Evolutionary conservation across 495 filamentous ascomycete genomes (phyloP), one percentile per base, ranked within the genome.

Genomic region (Penicillium bialowiezense): DNA sequence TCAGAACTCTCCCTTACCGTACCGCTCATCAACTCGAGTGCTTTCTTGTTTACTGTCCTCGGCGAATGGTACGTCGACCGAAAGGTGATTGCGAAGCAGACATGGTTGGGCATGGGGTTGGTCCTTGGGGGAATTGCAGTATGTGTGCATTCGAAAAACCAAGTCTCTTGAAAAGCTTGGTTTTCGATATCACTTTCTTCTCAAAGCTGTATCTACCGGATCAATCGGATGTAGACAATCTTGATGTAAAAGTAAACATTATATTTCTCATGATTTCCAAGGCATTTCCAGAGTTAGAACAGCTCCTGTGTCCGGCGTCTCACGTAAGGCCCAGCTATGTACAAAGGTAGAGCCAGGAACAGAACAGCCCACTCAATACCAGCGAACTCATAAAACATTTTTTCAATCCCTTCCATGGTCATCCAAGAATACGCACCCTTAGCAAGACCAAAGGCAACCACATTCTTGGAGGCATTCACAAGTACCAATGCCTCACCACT

Each of bases 11-110:
- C 90, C 53, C 73, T 98, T 44, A 96, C 91, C 13, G 91, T 98
- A 7, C 93, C 93, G 0, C 90, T 98, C 44, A 89, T 90, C 3
- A 98, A 98, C 59, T 93, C 90, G 1, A 68, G 95, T 52, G 93
- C 93, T 0, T 98, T 98, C 56, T 58, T 97, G 44, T 98, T 97
- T 62, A 98, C 93, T 0, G 92, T 96, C 7, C 62, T 96, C 26
- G 93, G 90, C 0, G 93, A 98, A 57, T 97, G 91, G 92, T 95
- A 85, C 76, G 90, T 90, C 0, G 93, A 96, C 47, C 80, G 79
- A 52, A 97, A 97, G 69, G 85, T 87, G 3, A 93, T 97, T 52
- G 84, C 81, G 51, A 76, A 83, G 74, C 88, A 95, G 70, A 96
- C 91, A 2, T 91, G 88, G 88, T 73, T 91, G 55, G 91, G 91